A percentile compares a stretch with the other conserved stretches of the same genome.
phyloP scores from a whole-genome alignment of 2,329 filamentous ascomycete species.

The Cordyceps pruinosa region DNA sequence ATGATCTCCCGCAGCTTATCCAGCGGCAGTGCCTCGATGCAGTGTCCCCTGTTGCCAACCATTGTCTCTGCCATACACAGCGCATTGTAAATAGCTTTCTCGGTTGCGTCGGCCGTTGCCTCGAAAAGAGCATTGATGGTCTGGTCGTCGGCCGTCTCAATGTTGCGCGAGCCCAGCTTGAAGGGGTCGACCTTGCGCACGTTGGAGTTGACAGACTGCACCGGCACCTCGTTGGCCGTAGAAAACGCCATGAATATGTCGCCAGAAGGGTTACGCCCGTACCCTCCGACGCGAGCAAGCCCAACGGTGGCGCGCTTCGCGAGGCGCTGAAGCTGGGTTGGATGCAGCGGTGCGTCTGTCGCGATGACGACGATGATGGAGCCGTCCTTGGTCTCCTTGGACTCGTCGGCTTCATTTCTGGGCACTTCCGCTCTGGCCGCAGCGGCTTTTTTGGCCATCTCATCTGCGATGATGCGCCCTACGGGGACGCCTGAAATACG shows the following conservation, averaged over 20 bases:
- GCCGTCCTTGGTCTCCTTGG: conserved; percentile 50
- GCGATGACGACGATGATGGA: conserved; percentile 55
- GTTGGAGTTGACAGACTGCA: conserved; percentile 31
- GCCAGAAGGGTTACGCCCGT: conserved; percentile 52
- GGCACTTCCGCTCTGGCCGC: background rate
- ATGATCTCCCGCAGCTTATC: conserved; percentile 37
- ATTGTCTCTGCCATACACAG: conserved; percentile 51
- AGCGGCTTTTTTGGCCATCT: conserved; percentile 14
- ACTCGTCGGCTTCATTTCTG: conserved; percentile 15
- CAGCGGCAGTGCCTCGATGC: conserved; percentile 40
- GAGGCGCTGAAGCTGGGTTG: conserved; percentile 48
- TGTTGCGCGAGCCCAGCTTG: conserved; percentile 27
- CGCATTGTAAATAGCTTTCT: conserved; percentile 57
- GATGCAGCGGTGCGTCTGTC: conserved; percentile 54
- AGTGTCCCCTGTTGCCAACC: conserved; percentile 40
- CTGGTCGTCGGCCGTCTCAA: conserved; percentile 46
- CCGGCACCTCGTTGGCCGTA: conserved; percentile 42
- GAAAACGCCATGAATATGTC: conserved; percentile 60
- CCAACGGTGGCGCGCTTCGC: conserved; percentile 55
- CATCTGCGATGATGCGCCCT: conserved; percentile 47
- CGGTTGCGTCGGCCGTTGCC: conserved; percentile 50
- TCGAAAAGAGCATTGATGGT: conserved; percentile 54
- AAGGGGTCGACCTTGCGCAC: conserved; percentile 33
- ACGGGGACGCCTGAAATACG: conserved; percentile 52
- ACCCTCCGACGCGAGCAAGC: conserved; percentile 49